These are phyloP conservation scores for Lasiosphaeris hirsuta DNA, from an alignment of 495 filamentous ascomycete genomes.

Conservation along the genomic window DNA sequence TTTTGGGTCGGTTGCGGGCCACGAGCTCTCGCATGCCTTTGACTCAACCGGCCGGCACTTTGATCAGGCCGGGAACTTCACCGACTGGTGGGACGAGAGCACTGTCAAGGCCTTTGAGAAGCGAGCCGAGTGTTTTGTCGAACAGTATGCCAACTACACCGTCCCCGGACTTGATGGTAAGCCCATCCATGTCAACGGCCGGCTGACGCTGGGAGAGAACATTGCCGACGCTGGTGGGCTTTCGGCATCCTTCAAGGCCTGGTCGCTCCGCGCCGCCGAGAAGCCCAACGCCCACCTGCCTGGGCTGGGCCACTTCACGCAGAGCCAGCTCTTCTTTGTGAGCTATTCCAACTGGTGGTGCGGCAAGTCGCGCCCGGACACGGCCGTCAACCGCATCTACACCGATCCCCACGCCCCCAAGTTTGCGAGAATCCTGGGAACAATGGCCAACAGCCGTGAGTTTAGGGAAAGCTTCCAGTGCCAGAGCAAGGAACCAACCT, in stretches of 20 bases:
- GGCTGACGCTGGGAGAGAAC: conserved; percentile 68
- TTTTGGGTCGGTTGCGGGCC: conserved; percentile 67
- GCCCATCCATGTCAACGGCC: conserved; percentile 63
- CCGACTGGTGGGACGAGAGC: conserved; percentile 67
- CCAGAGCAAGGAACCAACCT: conserved; percentile 59
- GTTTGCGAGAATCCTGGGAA: conserved; percentile 58
- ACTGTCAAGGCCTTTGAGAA: conserved; percentile 61
- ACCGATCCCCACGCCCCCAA: conserved; percentile 64
- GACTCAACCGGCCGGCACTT: conserved; percentile 69
- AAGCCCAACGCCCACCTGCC: conserved; percentile 53
- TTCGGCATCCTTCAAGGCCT: conserved; percentile 61
- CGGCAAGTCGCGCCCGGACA: conserved; percentile 56
- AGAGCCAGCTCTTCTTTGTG: conserved; percentile 73
- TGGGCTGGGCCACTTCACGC: conserved; percentile 60
- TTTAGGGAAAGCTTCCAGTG: conserved; percentile 68
- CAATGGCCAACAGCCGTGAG: conserved; percentile 63
- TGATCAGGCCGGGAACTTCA: conserved; percentile 65
- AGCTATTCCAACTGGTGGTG: conserved; percentile 68
- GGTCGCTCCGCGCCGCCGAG: conserved; percentile 52
- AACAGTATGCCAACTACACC: conserved; percentile 64
- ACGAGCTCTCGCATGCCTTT: conserved; percentile 72
- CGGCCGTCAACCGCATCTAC: conserved; percentile 54
- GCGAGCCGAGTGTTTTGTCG: conserved; percentile 65
- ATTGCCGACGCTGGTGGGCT: conserved; percentile 74
- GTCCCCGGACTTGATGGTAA: conserved; percentile 54